Conservation (phyloP, 2,329 filamentous ascomycete genomes). For the Claviceps pusilla region DNA sequence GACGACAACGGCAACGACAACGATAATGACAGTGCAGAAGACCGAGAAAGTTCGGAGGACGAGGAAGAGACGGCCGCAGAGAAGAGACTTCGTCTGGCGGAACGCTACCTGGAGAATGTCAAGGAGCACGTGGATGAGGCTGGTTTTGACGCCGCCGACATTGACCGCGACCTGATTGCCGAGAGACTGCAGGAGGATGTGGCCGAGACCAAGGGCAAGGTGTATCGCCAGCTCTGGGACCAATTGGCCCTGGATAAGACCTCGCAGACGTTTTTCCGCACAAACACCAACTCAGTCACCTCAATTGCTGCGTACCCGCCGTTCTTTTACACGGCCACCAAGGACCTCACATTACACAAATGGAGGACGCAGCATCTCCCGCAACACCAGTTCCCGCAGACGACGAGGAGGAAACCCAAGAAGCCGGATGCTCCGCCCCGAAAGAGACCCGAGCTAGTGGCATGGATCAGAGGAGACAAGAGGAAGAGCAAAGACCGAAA, state of each 20-base stretch:
- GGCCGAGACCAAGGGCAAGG: slow-evolving; percentile 75
- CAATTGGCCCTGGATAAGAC: slow-evolving; percentile 56
- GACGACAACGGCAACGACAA: slow-evolving; percentile 22
- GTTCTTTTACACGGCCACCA: slow-evolving; percentile 76
- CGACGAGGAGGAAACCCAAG: slow-evolving; percentile 42
- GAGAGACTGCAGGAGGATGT: slow-evolving; percentile 84
- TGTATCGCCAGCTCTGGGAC: slow-evolving; percentile 67
- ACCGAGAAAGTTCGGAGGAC: slow-evolving; percentile 42
- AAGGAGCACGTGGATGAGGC: slow-evolving; percentile 63
- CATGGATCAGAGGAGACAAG: slow-evolving; percentile 46
- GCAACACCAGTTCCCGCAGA: slow-evolving; percentile 43
- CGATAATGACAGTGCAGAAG: slow-evolving; percentile 29
- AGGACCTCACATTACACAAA: slow-evolving; percentile 72
- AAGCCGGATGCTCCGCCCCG: slow-evolving; percentile 43
- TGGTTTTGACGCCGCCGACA: slow-evolving; percentile 86
- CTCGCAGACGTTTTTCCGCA: slow-evolving; percentile 57
- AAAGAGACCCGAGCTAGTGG: slow-evolving; percentile 47
- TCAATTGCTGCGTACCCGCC: slow-evolving; percentile 65
- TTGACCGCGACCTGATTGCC: slow-evolving; percentile 84
- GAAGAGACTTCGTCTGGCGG: slow-evolving; percentile 69
- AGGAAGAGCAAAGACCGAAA: slow-evolving; percentile 45
- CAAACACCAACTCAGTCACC: slow-evolving; percentile 64
- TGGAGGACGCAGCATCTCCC: slow-evolving; percentile 66
- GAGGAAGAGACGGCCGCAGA: slow-evolving; percentile 73
- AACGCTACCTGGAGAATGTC: slow-evolving; percentile 85